phyloP scores from a whole-genome alignment of 73 alveolate genomes.

The Tetrahymena thermophila region DNA sequence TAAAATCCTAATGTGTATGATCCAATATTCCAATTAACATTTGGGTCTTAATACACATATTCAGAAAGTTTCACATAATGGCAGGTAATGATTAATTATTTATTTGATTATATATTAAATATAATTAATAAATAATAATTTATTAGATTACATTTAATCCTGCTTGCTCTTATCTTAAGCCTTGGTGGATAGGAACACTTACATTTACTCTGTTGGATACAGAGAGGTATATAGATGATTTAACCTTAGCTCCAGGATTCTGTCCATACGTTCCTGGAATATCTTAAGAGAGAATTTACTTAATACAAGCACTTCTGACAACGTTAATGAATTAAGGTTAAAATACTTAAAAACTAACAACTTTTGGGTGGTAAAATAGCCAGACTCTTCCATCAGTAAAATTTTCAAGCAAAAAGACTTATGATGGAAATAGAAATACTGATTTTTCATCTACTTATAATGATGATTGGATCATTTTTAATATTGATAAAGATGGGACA shows the following conservation, averaged over 20 bases:
- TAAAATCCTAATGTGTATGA: not conserved
- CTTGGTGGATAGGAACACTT: conserved; percentile 17
- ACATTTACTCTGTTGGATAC: not conserved
- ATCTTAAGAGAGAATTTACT: not conserved
- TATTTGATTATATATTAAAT: no score
- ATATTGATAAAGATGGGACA: not conserved
- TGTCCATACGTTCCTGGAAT: not conserved
- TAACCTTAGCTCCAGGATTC: not conserved
- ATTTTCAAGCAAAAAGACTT: not conserved
- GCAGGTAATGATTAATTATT: not conserved
- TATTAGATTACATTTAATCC: conserved; percentile 7
- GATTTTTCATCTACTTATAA: not conserved
- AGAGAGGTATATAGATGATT: not conserved
- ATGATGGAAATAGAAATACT: not conserved
- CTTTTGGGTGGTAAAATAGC: not conserved
- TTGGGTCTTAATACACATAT: not conserved
- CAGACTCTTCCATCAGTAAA: not conserved
- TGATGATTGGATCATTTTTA: not conserved
- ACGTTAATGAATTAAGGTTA: not conserved
- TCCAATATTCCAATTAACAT: not conserved
- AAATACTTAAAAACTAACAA: not conserved
- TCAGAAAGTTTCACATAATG: not conserved
- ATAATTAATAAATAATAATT: no score
- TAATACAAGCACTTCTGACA: not conserved
- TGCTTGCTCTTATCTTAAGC: conserved; percentile 2